phyloP scores from a whole-genome alignment of 305 asterid species.

The Ilex paraguariensis region DNA sequence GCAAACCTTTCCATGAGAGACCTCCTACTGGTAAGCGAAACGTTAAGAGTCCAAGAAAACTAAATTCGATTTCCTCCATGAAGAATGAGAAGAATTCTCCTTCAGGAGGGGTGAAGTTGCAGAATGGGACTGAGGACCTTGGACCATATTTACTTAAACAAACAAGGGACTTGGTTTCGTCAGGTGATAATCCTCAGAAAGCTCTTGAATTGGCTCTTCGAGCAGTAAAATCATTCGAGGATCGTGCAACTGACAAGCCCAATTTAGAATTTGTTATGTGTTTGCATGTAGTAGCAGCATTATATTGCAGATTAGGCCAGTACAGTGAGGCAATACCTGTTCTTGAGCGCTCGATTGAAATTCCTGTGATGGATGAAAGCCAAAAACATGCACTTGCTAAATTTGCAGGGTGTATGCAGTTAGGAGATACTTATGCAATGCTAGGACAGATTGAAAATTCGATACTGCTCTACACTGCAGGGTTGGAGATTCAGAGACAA shows the following conservation, averaged over 20 bases:
- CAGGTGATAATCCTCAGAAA: constrained; percentile 57
- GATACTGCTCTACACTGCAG: constrained; percentile 61
- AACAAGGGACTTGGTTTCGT: constrained; percentile 55
- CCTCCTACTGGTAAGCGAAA: constrained; percentile 50
- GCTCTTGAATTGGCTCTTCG: constrained; percentile 76
- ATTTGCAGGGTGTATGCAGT: constrained; percentile 94
- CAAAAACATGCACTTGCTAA: constrained; percentile 86
- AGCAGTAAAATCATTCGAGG: constrained; percentile 64
- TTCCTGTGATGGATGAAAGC: constrained; percentile 71
- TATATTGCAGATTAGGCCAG: constrained; percentile 60
- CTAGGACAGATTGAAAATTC: constrained; percentile 82
- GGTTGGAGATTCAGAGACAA: constrained; percentile 79
- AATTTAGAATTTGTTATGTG: constrained; percentile 77
- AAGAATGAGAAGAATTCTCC: constrained; percentile 39
- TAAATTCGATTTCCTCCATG: constrained; percentile 29
- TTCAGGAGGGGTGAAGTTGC: constrained; percentile 18
- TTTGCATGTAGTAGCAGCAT: constrained; percentile 67
- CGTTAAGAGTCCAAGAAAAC: constrained; percentile 26
- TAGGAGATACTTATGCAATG: constrained; percentile 93
- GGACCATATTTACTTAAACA: constrained; percentile 86
- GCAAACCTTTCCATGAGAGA: constrained; percentile 46
- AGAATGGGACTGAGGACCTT: constrained; percentile 38
- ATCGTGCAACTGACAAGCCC: constrained; percentile 29
- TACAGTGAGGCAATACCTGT: constrained; percentile 64
- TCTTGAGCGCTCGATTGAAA: constrained; percentile 73